A percentile compares a stretch with the other conserved stretches of the same genome.
These are phyloP conservation scores for Phtheirospermum japonicum DNA, from an alignment of 257 asterid species.

Conservation along the genomic window DNA sequence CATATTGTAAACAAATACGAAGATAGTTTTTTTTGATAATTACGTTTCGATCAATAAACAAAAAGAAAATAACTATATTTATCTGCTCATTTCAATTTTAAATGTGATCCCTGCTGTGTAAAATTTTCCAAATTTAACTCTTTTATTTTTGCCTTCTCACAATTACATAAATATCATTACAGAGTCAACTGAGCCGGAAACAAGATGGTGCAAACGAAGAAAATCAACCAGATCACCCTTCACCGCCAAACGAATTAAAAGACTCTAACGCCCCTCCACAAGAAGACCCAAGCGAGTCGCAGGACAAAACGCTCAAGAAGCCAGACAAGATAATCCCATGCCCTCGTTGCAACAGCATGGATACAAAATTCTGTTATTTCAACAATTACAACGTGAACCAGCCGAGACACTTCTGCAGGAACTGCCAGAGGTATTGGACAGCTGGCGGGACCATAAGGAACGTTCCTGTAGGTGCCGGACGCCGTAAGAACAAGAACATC, in stretches of 20 bases:
- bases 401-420: constrained; percentile 94
- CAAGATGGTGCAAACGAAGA: neutral
- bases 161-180: neutral
- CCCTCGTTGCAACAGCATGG: constrained; percentile 94
- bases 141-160: neutral
- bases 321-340: constrained; percentile 41
- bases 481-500: constrained; percentile 70
- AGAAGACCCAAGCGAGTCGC: neutral
- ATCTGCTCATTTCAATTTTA: neutral
- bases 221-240: neutral
- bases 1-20: neutral
- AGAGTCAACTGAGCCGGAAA: neutral
- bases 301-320: neutral
- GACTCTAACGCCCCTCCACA: neutral
- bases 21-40: neutral
- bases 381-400: constrained; percentile 84
- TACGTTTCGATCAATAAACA: neutral
- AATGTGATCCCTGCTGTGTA: neutral
- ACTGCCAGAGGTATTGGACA: constrained; percentile 95
- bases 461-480: constrained; percentile 89
- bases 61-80: no score
- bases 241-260: neutral
- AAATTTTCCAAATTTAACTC: neutral
- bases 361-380: constrained; percentile 88
- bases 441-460: constrained; percentile 97